A percentile compares a stretch with the other conserved stretches of the same genome.
Evolutionary conservation across 2,329 filamentous ascomycete species (phyloP).

Genomic region (Paracoccidioides lutzii): DNA sequence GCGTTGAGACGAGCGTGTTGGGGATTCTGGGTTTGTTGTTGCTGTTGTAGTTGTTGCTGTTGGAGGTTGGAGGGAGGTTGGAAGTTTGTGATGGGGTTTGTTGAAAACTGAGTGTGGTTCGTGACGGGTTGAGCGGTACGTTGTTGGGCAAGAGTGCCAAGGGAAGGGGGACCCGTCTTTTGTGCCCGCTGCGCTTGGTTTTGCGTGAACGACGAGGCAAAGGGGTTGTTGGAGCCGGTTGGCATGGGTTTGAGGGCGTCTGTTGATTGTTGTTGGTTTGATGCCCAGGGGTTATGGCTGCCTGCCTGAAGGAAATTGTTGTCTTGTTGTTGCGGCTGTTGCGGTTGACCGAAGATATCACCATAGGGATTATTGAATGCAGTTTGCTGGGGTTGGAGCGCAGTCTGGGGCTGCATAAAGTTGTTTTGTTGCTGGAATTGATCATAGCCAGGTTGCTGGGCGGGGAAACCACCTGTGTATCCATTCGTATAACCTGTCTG

Average conservation of each 20-base stretch:
- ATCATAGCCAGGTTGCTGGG: slow-evolving; percentile 59
- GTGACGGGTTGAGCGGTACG: slow-evolving; percentile 55
- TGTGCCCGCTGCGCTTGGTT: slow-evolving; percentile 42
- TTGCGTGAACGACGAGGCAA: slow-evolving; percentile 57
- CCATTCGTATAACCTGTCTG: slow-evolving; percentile 56
- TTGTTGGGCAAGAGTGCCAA: slow-evolving; percentile 70
- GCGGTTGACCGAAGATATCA: slow-evolving; percentile 38
- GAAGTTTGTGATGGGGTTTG: slow-evolving; percentile 40
- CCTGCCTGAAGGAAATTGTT: slow-evolving; percentile 58
- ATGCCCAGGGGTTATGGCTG: slow-evolving; percentile 90
- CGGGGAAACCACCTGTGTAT: slow-evolving; percentile 54
- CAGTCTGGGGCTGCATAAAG: slow-evolving; percentile 32
- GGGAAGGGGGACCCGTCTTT: slow-evolving; percentile 50
- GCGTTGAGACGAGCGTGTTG: slow-evolving; percentile 67
- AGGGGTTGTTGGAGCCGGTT: slow-evolving; percentile 96
- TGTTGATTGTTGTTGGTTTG: slow-evolving; percentile 43
- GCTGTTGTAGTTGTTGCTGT: slow-evolving; percentile 39
- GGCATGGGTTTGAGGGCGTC: slow-evolving; percentile 64
- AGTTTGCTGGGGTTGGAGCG: slow-evolving; percentile 47
- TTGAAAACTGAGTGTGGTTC: slow-evolving; percentile 32
- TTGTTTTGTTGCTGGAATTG: slow-evolving; percentile 29
- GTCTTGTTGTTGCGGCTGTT: slow-evolving; percentile 39
- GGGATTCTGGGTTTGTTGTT: slow-evolving; percentile 35
- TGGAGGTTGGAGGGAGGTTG: slow-evolving; percentile 31
- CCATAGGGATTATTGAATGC: slow-evolving; percentile 49